A percentile compares a stretch with the other conserved stretches of the same genome.
Evolutionary conservation across 2,329 filamentous ascomycete genomes (phyloP).

Genomic region (Trichoderma cornu-damae): DNA sequence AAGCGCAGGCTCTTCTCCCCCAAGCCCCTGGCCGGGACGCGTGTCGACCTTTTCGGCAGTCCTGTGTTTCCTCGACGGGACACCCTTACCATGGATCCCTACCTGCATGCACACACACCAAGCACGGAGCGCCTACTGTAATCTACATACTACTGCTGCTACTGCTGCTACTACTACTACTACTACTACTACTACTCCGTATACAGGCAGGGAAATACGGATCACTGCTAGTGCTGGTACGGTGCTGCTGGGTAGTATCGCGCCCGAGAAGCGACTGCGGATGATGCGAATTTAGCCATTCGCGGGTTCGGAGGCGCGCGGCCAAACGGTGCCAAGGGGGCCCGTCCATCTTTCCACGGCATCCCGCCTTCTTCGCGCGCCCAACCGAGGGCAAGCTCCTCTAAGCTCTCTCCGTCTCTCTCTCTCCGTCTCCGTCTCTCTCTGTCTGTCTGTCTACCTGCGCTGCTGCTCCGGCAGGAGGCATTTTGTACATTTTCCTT

Average conservation of each 20-base stretch:
- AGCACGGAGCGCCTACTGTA: too few species aligned
- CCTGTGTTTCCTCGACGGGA: background rate
- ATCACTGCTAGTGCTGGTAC: too few species aligned
- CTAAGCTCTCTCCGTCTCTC: too few species aligned
- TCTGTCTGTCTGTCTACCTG: background rate
- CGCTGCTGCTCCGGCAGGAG: too few species aligned
- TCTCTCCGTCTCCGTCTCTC: background rate
- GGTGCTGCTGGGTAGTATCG: too few species aligned
- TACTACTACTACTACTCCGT: too few species aligned
- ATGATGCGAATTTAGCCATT: conserved; percentile 11
- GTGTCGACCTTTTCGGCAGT: conserved; percentile 17
- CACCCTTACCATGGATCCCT: background rate
- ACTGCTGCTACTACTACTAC: too few species aligned
- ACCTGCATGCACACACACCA: too few species aligned
- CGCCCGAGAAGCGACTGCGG: background rate
- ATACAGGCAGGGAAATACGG: too few species aligned
- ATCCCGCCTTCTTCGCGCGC: background rate
- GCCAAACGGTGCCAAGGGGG: background rate
- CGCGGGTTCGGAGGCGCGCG: background rate
- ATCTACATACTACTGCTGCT: too few species aligned
- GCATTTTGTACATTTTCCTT: background rate
- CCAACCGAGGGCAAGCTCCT: too few species aligned
- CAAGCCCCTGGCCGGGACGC: conserved; percentile 5
- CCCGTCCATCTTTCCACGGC: background rate
- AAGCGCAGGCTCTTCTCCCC: conserved; percentile 10